Conservation (phyloP, 2,329 filamentous ascomycete species). For the Xylariales sp. region DNA sequence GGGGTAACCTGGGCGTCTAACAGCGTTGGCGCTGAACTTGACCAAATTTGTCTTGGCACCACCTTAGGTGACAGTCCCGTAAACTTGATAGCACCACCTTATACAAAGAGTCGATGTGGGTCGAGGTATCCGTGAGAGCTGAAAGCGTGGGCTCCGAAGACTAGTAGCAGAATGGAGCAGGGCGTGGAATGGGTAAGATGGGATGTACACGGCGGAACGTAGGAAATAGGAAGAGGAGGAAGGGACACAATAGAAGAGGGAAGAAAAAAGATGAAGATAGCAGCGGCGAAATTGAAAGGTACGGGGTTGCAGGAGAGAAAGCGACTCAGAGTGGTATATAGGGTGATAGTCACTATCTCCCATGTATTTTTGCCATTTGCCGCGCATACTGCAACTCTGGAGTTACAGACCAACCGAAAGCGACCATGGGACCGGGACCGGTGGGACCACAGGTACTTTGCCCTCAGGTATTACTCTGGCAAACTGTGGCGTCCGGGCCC, state of each 20-base stretch:
- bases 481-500: conserved; percentile 28
- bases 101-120: too few relatives aligned
- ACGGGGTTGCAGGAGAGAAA: conserved; percentile 17
- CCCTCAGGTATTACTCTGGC: conserved; percentile 16
- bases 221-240: background rate
- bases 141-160: background rate
- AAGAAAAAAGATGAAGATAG: conserved; percentile 13
- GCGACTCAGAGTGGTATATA: conserved; percentile 19
- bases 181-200: background rate
- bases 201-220: too few relatives aligned
- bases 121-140: background rate
- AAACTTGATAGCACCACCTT: too few relatives aligned
- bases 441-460: conserved; percentile 17
- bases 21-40: conserved; percentile 12
- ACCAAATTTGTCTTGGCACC: too few relatives aligned
- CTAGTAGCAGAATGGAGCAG: background rate
- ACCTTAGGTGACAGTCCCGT: too few relatives aligned
- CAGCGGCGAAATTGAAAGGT: conserved; percentile 16
- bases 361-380: conserved; percentile 16
- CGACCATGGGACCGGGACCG: conserved; percentile 14
- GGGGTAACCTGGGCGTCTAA: conserved; percentile 8
- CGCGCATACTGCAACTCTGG: conserved; percentile 17
- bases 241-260: conserved; percentile 7
- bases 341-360: conserved; percentile 19
- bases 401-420: conserved; percentile 13